Base-by-base conservation (phyloP, 768 basidiomycete species). In the Gymnopilus junonius region DNA sequence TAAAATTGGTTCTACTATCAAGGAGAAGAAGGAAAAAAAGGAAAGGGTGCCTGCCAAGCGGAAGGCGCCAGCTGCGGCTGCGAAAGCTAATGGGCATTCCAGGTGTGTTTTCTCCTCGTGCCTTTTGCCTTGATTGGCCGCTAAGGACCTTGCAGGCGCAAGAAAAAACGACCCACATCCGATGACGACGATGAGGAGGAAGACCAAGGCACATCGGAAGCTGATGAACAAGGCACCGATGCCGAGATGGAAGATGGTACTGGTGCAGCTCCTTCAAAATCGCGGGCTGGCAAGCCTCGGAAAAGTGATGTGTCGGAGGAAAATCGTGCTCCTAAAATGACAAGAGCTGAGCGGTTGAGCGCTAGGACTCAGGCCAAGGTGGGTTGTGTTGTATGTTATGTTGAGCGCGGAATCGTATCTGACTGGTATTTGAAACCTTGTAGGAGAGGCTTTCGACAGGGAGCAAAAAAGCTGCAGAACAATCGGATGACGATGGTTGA, bases 1-100 rank as follows among this genome's bases (percentile, higher is more conserved):
- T 29, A 79, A 78, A 39, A 73, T 72, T 58, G 72, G 75, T 43
- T 74, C 48, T 15, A 29, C 68, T 50, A 60, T 56, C 8, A 69
- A 66, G 59, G 70, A 69, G 48, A 71, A 84, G 72, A 71, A 85
- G 71, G 84, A 87, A 65, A 77, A 78, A 65, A 85, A 80, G 62
- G 84, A 88, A 31, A 77, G 80, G 32, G 68, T 79, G 1, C 76
- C 83, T 27, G 74, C 75, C 29, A 89, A 90, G 69, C 85, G 88
- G 50, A 86, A 85, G 67, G 83, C 85, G 29, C 72, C 81, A 48
- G 60, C 68, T 57, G 73, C 71, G 45, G 84, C 67, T 57, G 73
- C 71, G 42, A 85, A 79, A 68, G 61, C 79, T 45, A 88, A 84
- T 66, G 81, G 83, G 25, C 76, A 79, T 51, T 67, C 81, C 3